Evolutionary conservation across 352 stramenopile species (phyloP).

Genomic region (Phytophthora capsici): DNA sequence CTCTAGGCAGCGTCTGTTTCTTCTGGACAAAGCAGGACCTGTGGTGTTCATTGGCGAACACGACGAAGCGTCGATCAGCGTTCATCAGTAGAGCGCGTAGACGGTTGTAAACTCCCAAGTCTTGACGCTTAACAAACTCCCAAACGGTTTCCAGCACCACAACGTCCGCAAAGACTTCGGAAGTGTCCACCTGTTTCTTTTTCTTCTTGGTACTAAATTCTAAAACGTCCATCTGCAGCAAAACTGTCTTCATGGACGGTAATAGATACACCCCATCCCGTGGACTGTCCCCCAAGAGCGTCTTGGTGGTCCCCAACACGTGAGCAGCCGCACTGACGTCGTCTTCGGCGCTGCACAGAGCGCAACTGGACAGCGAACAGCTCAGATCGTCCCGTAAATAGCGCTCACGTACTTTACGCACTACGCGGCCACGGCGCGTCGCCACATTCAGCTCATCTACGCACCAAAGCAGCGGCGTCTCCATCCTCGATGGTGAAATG

Average conservation of each 20-base stretch:
- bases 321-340: constrained; percentile 64
- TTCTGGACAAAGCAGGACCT: constrained; percentile 77
- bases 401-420: constrained; percentile 84
- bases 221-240: constrained; percentile 92
- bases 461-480: constrained; percentile 64
- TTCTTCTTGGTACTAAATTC: constrained; percentile 83
- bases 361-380: constrained; percentile 69
- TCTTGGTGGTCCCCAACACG: constrained; percentile 64
- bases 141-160: constrained; percentile 93
- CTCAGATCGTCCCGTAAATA: constrained; percentile 91
- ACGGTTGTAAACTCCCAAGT: constrained; percentile 90
- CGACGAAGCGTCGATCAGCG: constrained; percentile 83
- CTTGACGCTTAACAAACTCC: constrained; percentile 89
- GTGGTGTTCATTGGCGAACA: constrained; percentile 95
- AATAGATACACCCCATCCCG: constrained; percentile 76
- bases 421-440: constrained; percentile 80
- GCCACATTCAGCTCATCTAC: constrained; percentile 81
- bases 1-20: constrained; percentile 41
- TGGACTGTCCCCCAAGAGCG: constrained; percentile 60
- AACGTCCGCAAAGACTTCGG: constrained; percentile 78
- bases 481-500: constrained; percentile 15
- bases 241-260: constrained; percentile 89
- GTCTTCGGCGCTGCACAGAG: constrained; percentile 62
- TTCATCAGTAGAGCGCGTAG: constrained; percentile 88
- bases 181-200: constrained; percentile 27